phyloP scores from a whole-genome alignment of 495 filamentous ascomycete species.

The Trypethelium eluteriae region DNA sequence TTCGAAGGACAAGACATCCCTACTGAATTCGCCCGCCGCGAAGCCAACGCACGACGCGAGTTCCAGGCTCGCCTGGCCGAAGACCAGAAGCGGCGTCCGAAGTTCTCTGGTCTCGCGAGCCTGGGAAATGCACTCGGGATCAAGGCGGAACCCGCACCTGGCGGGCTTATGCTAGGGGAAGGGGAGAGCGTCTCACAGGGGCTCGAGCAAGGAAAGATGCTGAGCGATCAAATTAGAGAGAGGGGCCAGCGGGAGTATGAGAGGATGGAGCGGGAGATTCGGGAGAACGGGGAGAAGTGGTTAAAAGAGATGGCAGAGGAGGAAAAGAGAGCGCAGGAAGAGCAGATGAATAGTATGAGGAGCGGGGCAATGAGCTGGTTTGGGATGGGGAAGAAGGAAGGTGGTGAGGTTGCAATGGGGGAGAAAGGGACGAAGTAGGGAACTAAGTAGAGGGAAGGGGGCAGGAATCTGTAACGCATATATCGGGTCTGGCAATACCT shows the following conservation, averaged over 20 bases:
- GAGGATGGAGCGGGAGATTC: conserved; percentile 76
- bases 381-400: conserved; percentile 29
- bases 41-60: conserved; percentile 69
- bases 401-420: background rate
- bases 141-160: conserved; percentile 43
- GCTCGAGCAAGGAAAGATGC: conserved; percentile 83
- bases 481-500: background rate
- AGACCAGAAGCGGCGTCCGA: conserved; percentile 56
- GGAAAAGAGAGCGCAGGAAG: conserved; percentile 77
- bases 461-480: background rate
- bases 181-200: conserved; percentile 65
- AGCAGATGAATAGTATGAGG: conserved; percentile 84
- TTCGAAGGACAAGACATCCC: conserved; percentile 83
- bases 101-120: conserved; percentile 46
- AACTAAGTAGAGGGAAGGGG: background rate
- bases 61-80: conserved; percentile 70
- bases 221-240: conserved; percentile 86
- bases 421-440: background rate
- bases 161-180: conserved; percentile 47
- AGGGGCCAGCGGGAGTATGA: conserved; percentile 84
- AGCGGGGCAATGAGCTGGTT: conserved; percentile 53
- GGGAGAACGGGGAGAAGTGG: conserved; percentile 88
- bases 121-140: conserved; percentile 65
- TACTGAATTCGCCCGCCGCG: conserved; percentile 79
- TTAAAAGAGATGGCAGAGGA: conserved; percentile 80